These are phyloP conservation scores for Aspergillus sp. DNA, from an alignment of 2,329 filamentous ascomycete species.

Conservation along the genomic window DNA sequence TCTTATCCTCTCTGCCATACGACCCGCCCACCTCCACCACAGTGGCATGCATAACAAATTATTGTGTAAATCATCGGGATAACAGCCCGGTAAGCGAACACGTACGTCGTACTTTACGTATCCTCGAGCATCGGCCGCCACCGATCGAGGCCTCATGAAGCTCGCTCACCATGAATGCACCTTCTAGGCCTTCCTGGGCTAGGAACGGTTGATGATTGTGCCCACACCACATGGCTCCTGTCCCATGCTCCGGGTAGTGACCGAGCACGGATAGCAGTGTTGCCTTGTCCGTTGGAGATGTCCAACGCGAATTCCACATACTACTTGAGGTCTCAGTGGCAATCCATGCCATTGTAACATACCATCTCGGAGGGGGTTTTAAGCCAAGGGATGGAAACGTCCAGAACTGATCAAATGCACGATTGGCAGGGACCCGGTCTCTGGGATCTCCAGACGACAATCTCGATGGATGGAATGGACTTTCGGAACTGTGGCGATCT, in stretches of 20 bases:
- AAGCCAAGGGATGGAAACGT: conserved; percentile 13
- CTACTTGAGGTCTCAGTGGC: background rate
- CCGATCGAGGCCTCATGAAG: background rate
- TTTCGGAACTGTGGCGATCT: conserved; percentile 19
- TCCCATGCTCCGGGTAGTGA: conserved; percentile 8
- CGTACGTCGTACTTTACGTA: conserved; percentile 5
- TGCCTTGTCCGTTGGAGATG: conserved; percentile 15
- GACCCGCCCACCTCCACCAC: conserved; percentile 9
- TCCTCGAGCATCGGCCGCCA: background rate
- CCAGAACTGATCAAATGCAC: conserved; percentile 17
- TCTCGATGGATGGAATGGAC: conserved; percentile 15
- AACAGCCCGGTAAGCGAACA: background rate
- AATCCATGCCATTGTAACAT: background rate
- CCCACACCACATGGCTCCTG: conserved; percentile 8
- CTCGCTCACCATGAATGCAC: background rate
- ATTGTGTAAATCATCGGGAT: conserved; percentile 1
- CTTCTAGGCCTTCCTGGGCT: background rate
- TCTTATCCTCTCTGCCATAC: conserved; percentile 22
- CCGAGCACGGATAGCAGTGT: conserved; percentile 6
- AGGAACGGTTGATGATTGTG: background rate
- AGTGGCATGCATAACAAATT: conserved; percentile 3
- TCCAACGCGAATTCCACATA: conserved; percentile 22
- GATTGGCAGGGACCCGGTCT: conserved; percentile 21
- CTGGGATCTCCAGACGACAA: conserved; percentile 21
- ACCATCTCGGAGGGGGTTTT: background rate